A percentile compares a stretch with the other conserved stretches of the same genome.
phyloP scores from a whole-genome alignment of 495 filamentous ascomycete species.

The Penicillium roqueforti region DNA sequence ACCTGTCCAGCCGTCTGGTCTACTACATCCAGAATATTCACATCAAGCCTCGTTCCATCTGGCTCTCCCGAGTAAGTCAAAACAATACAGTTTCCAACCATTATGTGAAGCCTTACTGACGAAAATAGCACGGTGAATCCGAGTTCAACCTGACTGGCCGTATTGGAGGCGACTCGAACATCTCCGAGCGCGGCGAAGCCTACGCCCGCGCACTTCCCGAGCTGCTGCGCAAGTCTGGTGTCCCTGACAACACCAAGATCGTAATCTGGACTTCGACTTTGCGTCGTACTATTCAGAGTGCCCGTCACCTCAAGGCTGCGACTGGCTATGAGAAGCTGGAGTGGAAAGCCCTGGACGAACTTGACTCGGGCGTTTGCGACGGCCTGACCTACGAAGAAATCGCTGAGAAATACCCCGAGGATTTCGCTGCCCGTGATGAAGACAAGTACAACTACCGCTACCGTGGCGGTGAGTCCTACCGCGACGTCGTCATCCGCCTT shows the following conservation, averaged over 20 bases:
- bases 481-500: slow-evolving; percentile 93
- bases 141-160: slow-evolving; percentile 80
- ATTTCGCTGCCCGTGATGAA: slow-evolving; percentile 89
- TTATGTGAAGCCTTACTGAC: background rate
- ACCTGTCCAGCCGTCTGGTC: slow-evolving; percentile 89
- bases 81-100: background rate
- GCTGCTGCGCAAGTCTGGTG: slow-evolving; percentile 69
- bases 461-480: slow-evolving; percentile 92
- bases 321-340: slow-evolving; percentile 84
- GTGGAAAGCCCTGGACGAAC: slow-evolving; percentile 97
- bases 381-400: slow-evolving; percentile 94
- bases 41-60: slow-evolving; percentile 95
- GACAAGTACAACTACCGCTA: slow-evolving; percentile 99
- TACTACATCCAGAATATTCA: slow-evolving; percentile 99
- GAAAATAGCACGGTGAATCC: slow-evolving; percentile 81
- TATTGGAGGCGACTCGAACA: slow-evolving; percentile 85
- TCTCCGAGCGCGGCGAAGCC: slow-evolving; percentile 80
- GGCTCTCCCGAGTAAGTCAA: slow-evolving; percentile 86
- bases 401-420: slow-evolving; percentile 82
- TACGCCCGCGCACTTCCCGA: slow-evolving; percentile 81
- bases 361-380: slow-evolving; percentile 94
- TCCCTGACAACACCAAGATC: slow-evolving; percentile 73
- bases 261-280: slow-evolving; percentile 98
- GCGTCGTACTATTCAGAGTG: slow-evolving; percentile 87
- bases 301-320: slow-evolving; percentile 61